A percentile compares a stretch with the other conserved stretches of the same genome.
Conservation (phyloP, 2,329 filamentous ascomycete species). For the Fragosphaeria purpurea region DNA sequence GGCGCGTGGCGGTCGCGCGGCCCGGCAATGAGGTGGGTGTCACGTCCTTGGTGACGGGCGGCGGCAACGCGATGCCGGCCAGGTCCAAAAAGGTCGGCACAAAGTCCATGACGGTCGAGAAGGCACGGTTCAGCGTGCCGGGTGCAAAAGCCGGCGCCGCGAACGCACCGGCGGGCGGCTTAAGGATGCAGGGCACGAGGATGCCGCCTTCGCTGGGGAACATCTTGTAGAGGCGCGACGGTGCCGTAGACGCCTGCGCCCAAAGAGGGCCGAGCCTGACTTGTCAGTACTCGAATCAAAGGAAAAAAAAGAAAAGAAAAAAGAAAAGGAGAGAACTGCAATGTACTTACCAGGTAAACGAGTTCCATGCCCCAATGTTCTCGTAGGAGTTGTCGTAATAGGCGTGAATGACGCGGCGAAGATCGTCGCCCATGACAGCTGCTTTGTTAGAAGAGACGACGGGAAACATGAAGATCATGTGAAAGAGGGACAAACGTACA, state of each 20-base stretch:
- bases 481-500: too few relatives aligned
- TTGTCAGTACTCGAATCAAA: not conserved
- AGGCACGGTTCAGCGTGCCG: conserved; percentile 19
- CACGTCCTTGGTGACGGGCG: conserved; percentile 24
- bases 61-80: conserved; percentile 38
- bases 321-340: too few relatives aligned
- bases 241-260: conserved; percentile 28
- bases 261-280: conserved; percentile 34
- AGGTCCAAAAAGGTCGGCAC: conserved; percentile 38
- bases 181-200: conserved; percentile 34
- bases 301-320: too few relatives aligned
- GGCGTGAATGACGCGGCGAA: conserved; percentile 27
- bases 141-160: not conserved
- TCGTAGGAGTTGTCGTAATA: conserved; percentile 48
- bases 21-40: too few relatives aligned
- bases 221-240: conserved; percentile 20
- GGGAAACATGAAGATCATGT: too few relatives aligned
- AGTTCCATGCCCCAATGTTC: conserved; percentile 42
- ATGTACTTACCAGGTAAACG: conserved; percentile 42
- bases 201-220: conserved; percentile 39
- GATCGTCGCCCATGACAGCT: conserved; percentile 21
- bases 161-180: conserved; percentile 7
- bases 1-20: not conserved
- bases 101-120: conserved; percentile 43
- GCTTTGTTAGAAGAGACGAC: too few relatives aligned